phyloP scores from a whole-genome alignment of 495 filamentous ascomycete species.

The Lentithecium fluviatile region DNA sequence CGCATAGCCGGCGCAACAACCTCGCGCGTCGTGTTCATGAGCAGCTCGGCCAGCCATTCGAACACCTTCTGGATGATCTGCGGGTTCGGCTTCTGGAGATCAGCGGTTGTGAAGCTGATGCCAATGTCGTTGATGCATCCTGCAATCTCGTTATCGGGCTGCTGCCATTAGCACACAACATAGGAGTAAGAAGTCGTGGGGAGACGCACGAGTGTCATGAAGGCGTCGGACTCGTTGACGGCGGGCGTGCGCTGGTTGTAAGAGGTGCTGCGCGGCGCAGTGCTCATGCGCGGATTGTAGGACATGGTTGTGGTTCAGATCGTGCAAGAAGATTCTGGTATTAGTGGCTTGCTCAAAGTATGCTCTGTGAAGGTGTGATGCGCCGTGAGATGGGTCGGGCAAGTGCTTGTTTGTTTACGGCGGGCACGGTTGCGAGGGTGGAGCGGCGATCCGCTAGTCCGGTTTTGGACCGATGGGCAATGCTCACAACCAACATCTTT shows the following conservation, averaged over 20 bases:
- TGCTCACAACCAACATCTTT: too few species aligned
- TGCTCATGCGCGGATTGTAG: slow-evolving; percentile 65
- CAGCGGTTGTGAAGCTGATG: slow-evolving; percentile 79
- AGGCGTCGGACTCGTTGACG: slow-evolving; percentile 78
- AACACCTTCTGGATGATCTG: slow-evolving; percentile 93
- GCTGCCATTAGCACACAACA: slow-evolving; percentile 8
- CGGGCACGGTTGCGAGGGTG: background rate
- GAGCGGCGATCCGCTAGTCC: background rate
- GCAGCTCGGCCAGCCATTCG: slow-evolving; percentile 91
- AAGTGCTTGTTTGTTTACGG: background rate
- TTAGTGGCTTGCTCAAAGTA: too few species aligned
- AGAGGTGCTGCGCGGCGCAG: slow-evolving; percentile 51
- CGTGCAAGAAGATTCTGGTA: too few species aligned
- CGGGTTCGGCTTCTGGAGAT: slow-evolving; percentile 90
- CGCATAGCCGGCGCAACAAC: slow-evolving; percentile 93
- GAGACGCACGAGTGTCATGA: slow-evolving; percentile 74
- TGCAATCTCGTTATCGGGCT: slow-evolving; percentile 85
- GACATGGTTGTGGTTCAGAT: slow-evolving; percentile 12
- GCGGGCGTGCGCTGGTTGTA: slow-evolving; percentile 58
- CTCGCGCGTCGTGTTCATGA: slow-evolving; percentile 86
- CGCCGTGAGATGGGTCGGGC: background rate
- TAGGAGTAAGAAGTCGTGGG: background rate
- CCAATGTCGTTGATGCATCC: slow-evolving; percentile 96
- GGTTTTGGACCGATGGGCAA: background rate
- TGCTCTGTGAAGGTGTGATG: background rate